Evolutionary conservation across 768 basidiomycete species (phyloP).

Genomic region (Tubosaeta sp.): DNA sequence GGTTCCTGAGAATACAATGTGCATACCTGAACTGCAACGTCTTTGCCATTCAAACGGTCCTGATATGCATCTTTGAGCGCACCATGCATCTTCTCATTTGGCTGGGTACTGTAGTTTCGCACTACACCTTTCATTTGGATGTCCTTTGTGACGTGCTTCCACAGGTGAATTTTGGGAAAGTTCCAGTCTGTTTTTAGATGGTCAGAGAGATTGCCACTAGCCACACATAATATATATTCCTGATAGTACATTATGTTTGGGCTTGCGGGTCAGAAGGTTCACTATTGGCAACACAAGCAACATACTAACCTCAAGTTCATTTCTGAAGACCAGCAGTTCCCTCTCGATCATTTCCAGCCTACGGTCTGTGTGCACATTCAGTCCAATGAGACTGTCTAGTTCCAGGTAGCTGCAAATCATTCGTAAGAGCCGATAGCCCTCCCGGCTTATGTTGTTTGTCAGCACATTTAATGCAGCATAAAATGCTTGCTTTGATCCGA

Average conservation of each 20-base stretch:
- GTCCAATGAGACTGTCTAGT: constrained; percentile 24
- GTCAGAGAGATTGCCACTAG: neutral
- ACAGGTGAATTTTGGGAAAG: constrained; percentile 34
- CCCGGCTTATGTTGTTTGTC: neutral
- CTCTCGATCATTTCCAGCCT: constrained; percentile 19
- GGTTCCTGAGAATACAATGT: too few relatives aligned
- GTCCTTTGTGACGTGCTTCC: constrained; percentile 30
- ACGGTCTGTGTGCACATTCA: constrained; percentile 30
- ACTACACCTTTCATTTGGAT: constrained; percentile 32
- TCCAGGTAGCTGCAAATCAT: constrained; percentile 30
- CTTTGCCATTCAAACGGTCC: too few relatives aligned
- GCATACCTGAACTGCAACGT: too few relatives aligned
- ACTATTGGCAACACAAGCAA: too few relatives aligned
- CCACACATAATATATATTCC: neutral
- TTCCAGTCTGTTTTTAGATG: constrained; percentile 21
- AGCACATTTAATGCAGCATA: neutral
- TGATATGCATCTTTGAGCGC: too few relatives aligned
- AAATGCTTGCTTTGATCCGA: too few relatives aligned
- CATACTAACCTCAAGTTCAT: neutral
- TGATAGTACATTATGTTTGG: too few relatives aligned
- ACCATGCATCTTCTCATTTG: too few relatives aligned
- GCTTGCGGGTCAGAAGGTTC: too few relatives aligned
- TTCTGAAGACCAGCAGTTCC: constrained; percentile 17
- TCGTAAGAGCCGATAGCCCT: constrained; percentile 25
- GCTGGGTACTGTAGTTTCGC: too few relatives aligned